Percentiles rank a stretch among this genome's conserved stretches.
Evolutionary conservation across 805 yeast species (phyloP).

Genomic region (Candida coquimbonensis): DNA sequence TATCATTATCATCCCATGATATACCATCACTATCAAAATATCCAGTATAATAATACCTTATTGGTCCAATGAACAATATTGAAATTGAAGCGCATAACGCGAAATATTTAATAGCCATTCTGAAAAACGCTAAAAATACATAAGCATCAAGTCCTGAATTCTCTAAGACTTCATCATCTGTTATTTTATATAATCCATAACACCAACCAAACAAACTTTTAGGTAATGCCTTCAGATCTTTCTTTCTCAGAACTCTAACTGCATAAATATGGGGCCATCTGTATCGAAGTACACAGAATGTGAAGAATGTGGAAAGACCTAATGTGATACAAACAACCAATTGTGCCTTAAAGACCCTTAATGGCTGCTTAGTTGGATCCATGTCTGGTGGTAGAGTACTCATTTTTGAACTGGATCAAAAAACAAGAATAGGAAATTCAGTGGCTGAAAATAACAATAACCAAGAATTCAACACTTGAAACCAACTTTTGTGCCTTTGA

Average conservation of each 20-base stretch:
- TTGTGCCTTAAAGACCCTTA: conserved; percentile 74
- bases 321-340: conserved; percentile 59
- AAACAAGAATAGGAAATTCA: neutral
- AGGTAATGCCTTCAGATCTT: conserved; percentile 26
- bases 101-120: conserved; percentile 73
- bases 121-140: conserved; percentile 86
- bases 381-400: conserved; percentile 24
- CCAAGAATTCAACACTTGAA: neutral
- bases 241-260: conserved; percentile 47
- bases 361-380: conserved; percentile 25
- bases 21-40: conserved; percentile 57
- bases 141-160: conserved; percentile 92
- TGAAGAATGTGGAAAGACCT: conserved; percentile 60
- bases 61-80: conserved; percentile 72
- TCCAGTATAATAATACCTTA: conserved; percentile 80
- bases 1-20: conserved; percentile 16
- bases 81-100: conserved; percentile 64
- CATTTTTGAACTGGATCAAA: conserved; percentile 7
- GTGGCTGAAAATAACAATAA: neutral
- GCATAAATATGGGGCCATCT: conserved; percentile 81
- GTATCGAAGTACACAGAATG: conserved; percentile 66
- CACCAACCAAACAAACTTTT: conserved; percentile 73
- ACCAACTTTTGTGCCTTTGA: neutral
- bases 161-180: conserved; percentile 74
- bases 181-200: conserved; percentile 53